Conservation (phyloP, 2,329 filamentous ascomycete species). For the Acrocalymma vagum region DNA sequence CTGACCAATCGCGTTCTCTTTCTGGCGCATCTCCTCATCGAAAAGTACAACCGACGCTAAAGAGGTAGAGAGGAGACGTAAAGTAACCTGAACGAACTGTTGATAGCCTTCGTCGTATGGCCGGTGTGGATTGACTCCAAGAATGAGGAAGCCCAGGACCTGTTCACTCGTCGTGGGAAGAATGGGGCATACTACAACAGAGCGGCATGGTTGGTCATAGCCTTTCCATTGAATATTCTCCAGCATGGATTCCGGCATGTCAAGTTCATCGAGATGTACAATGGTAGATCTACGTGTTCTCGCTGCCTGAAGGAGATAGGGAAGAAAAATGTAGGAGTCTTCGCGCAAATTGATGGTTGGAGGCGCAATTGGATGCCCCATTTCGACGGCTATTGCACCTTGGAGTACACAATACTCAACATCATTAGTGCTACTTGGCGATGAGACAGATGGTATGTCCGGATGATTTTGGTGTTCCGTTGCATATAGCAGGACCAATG, state of each 20-base stretch:
- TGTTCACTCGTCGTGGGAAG: conserved; percentile 43
- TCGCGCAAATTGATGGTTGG: conserved; percentile 29
- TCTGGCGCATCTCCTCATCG: conserved; percentile 46
- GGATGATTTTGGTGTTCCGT: conserved; percentile 20
- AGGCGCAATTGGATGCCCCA: conserved; percentile 35
- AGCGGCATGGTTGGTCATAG: conserved; percentile 44
- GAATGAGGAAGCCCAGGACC: conserved; percentile 49
- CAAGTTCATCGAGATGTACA: conserved; percentile 38
- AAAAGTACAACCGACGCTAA: conserved; percentile 51
- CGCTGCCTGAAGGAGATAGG: conserved; percentile 35
- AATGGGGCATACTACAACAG: conserved; percentile 47
- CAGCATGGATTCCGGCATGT: conserved; percentile 33
- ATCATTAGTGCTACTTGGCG: conserved; percentile 17
- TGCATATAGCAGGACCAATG: conserved; percentile 35
- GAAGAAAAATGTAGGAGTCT: conserved; percentile 27
- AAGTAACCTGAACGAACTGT: conserved; percentile 45
- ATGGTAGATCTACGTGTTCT: conserved; percentile 35
- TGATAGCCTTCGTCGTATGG: conserved; percentile 50
- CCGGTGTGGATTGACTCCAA: conserved; percentile 50
- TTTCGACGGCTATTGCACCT: conserved; percentile 31
- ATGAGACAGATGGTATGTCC: conserved; percentile 24
- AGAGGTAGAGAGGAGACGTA: conserved; percentile 48
- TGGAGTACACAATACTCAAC: conserved; percentile 28
- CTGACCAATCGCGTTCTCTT: conserved; percentile 40
- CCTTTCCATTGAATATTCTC: conserved; percentile 41